Evolutionary conservation across 306 rosid species (phyloP), one percentile per base, ranked within the genome.

Genomic region (Medicago arabica): DNA sequence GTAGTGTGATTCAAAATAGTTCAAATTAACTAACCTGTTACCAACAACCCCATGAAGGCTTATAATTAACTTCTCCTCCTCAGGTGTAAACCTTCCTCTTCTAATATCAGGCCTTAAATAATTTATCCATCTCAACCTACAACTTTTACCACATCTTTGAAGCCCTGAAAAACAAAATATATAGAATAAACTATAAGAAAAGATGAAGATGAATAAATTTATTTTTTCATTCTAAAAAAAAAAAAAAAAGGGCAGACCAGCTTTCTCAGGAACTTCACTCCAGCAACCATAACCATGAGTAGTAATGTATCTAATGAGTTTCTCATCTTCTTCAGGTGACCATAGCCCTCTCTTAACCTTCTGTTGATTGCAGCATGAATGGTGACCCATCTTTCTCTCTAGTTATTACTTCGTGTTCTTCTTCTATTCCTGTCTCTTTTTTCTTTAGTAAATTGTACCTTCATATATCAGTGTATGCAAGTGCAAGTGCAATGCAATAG

Each of bases 191-290:
- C 1, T 47, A 47, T 40, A 16, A 7, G 0, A 51, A 51, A 51
- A n/a, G 3, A 51, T 51, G 57, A 16, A 13, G 2, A 49, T 13
- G n/a, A 49, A 14, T 13, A 15, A 1, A 1, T 34, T 34, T 34
- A 7, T 34, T 34, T 34, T 49, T 47, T 49, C 54, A 14, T 49
- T 17, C 3, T 9, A 10, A 53, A 53, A 53, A 54, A 1, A 17
- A 54, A 54, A 16, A 17, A 17, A 1, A 2, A 4, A 2, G 12
- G 3, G 60, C 14, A 54, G 61, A 90, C 98, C 98, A 66, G 98
- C 97, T 95, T 90, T 92, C 41, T 95, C 98, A 1, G 98, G 98
- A 58, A 95, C 98, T 85, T 92, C 97, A 77, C 98, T 95, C 98
- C 98, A 95, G 19, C 98, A 92, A 44, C 98, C 98, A 89, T 95